A percentile compares a stretch with the other conserved stretches of the same genome.
phyloP scores from a whole-genome alignment of 768 basidiomycete species.

The Boletellus ananas region DNA sequence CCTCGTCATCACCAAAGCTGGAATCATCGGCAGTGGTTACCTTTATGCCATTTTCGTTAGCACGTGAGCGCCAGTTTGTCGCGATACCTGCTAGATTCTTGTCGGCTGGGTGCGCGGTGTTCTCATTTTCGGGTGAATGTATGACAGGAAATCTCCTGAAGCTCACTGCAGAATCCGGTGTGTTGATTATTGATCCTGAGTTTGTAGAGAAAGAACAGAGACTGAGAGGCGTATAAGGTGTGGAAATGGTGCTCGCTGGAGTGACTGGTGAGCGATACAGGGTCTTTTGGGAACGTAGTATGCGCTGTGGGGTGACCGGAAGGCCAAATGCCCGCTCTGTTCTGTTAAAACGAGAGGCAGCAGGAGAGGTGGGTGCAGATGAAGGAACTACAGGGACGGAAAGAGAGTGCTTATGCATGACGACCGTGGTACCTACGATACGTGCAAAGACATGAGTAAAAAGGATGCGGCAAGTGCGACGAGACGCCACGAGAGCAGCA shows the following conservation, averaged over 20 bases:
- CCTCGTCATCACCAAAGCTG: slow-evolving; percentile 46
- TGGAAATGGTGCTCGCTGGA: slow-evolving; percentile 46
- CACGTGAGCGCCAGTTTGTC: slow-evolving; percentile 68
- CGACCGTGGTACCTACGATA: slow-evolving; percentile 13
- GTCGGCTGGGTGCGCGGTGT: slow-evolving; percentile 31
- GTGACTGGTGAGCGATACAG: slow-evolving; percentile 57
- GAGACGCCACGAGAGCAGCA: not conserved
- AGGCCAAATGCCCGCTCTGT: slow-evolving; percentile 28
- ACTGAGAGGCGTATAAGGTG: slow-evolving; percentile 69
- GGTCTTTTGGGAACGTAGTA: slow-evolving; percentile 42
- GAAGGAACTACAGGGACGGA: slow-evolving; percentile 33
- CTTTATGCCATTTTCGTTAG: slow-evolving; percentile 68
- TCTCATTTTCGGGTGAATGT: slow-evolving; percentile 43
- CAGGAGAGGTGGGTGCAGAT: slow-evolving; percentile 45
- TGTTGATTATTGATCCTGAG: slow-evolving; percentile 50
- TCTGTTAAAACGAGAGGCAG: slow-evolving; percentile 34
- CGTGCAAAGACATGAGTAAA: slow-evolving; percentile 8
- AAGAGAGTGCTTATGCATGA: slow-evolving; percentile 30
- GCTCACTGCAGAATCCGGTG: slow-evolving; percentile 44
- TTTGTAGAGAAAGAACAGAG: slow-evolving; percentile 58
- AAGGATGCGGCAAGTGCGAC: not conserved
- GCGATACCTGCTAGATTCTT: slow-evolving; percentile 57
- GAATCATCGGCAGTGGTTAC: slow-evolving; percentile 44
- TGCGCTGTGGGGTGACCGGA: slow-evolving; percentile 67
- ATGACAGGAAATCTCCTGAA: slow-evolving; percentile 41